Evolutionary conservation across 768 basidiomycete genomes (phyloP).

Genomic region (Pisolithus microcarpus): DNA sequence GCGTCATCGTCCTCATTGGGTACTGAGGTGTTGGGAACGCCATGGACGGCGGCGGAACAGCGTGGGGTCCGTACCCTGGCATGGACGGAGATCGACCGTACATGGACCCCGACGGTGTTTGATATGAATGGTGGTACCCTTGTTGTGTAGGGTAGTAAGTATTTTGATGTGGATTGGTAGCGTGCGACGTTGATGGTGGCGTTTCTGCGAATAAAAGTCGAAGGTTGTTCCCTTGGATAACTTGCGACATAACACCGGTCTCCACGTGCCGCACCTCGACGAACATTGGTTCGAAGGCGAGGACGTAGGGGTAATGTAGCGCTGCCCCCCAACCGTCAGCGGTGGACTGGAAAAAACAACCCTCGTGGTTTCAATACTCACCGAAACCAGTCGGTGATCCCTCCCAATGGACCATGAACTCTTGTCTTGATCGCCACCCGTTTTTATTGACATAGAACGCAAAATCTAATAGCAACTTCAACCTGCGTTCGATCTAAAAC

Average conservation of each 20-base stretch:
- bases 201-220: slow-evolving; percentile 90
- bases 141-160: slow-evolving; percentile 23
- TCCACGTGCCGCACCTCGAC: slow-evolving; percentile 96
- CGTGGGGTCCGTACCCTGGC: slow-evolving; percentile 3
- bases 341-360: background rate
- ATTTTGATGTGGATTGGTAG: slow-evolving; percentile 34
- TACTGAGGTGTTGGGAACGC: background rate
- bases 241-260: slow-evolving; percentile 84
- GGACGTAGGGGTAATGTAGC: slow-evolving; percentile 90
- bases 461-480: slow-evolving; percentile 56
- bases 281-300: slow-evolving; percentile 95
- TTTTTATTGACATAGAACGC: slow-evolving; percentile 98
- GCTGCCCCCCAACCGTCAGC: slow-evolving; percentile 43
- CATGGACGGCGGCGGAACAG: background rate
- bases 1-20: slow-evolving; percentile 32
- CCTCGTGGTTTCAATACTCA: slow-evolving; percentile 34
- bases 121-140: slow-evolving; percentile 27
- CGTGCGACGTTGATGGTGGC: slow-evolving; percentile 75
- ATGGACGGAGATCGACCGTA: slow-evolving; percentile 8
- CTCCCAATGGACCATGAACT: slow-evolving; percentile 98
- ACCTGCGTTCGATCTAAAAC: slow-evolving; percentile 3
- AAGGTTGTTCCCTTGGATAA: slow-evolving; percentile 89
- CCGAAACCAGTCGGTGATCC: slow-evolving; percentile 91
- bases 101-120: slow-evolving; percentile 14
- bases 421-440: slow-evolving; percentile 81